A percentile compares a stretch with the other conserved stretches of the same genome.
These are phyloP conservation scores for Penicillium fuscoglaucum DNA, from an alignment of 2,329 filamentous ascomycete genomes.

Conservation along the genomic window DNA sequence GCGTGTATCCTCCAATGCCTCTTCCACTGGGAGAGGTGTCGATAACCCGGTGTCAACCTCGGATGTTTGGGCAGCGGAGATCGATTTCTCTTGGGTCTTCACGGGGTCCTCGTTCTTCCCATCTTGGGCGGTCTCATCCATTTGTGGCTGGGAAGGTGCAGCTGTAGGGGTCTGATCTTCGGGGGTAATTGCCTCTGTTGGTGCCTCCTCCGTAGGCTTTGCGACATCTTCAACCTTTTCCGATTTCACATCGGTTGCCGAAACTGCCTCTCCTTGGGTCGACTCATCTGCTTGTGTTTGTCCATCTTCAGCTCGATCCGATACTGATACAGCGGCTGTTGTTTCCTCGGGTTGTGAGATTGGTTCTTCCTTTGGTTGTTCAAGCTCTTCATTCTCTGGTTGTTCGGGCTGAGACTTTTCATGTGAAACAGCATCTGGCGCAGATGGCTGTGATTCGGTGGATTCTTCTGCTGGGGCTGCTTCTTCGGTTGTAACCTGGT, in stretches of 20 bases:
- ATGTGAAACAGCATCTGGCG: slow-evolving; percentile 11
- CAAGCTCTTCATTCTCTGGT: slow-evolving; percentile 11
- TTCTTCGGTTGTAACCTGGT: slow-evolving; percentile 27
- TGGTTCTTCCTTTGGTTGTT: slow-evolving; percentile 8
- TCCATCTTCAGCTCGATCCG: slow-evolving; percentile 11
- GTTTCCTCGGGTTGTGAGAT: not conserved
- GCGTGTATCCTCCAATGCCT: slow-evolving; percentile 55
- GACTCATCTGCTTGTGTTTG: slow-evolving; percentile 11
- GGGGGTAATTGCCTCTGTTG: not conserved
- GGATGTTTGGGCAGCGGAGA: slow-evolving; percentile 24
- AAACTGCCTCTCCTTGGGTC: not conserved
- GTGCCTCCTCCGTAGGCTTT: slow-evolving; percentile 17
- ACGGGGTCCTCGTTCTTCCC: slow-evolving; percentile 18
- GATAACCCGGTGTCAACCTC: slow-evolving; percentile 30
- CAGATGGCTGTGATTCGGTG: slow-evolving; percentile 9
- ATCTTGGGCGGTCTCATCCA: not conserved
- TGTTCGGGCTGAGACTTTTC: slow-evolving; percentile 19
- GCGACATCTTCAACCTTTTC: slow-evolving; percentile 17
- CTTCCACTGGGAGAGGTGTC: slow-evolving; percentile 34
- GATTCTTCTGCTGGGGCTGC: slow-evolving; percentile 19
- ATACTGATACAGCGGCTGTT: not conserved
- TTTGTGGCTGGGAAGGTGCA: not conserved
- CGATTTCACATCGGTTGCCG: not conserved
- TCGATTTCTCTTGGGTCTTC: slow-evolving; percentile 23
- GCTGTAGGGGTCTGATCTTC: not conserved